Conservation (phyloP, 345 rosid species). For the Pistacia atlantica region DNA sequence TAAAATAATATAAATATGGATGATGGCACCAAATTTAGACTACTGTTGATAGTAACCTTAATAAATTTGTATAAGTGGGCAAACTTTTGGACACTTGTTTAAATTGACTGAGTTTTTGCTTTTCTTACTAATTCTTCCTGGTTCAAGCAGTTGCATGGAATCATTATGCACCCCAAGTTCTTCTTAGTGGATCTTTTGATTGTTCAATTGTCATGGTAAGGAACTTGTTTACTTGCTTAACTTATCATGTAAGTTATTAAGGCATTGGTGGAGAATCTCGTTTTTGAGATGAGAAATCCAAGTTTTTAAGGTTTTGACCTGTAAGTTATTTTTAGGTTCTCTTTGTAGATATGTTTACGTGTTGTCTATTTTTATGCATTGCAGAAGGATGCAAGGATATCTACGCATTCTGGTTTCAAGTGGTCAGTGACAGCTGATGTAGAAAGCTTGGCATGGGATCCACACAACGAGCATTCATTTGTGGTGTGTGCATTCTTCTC, state of each 20-base stretch:
- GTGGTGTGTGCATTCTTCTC: slow-evolving; percentile 56
- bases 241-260: background rate
- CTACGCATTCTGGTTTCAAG: slow-evolving; percentile 74
- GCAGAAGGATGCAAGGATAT: slow-evolving; percentile 82
- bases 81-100: slow-evolving; percentile 2
- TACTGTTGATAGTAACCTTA: no score
- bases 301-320: background rate
- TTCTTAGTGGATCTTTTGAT: slow-evolving; percentile 99
- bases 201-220: slow-evolving; percentile 85
- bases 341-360: background rate
- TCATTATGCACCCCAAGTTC: slow-evolving; percentile 71
- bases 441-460: slow-evolving; percentile 95
- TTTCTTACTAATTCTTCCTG: slow-evolving; percentile 35
- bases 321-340: slow-evolving; percentile 6
- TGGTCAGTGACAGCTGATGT: slow-evolving; percentile 79
- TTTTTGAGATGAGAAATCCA: background rate
- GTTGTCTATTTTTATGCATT: slow-evolving; percentile 20
- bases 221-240: background rate
- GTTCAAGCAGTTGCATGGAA: slow-evolving; percentile 99
- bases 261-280: no score
- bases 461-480: slow-evolving; percentile 74
- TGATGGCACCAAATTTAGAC: no score
- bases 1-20: no score
- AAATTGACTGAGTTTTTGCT: slow-evolving; percentile 3
- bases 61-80: no score